Evolutionary conservation across 345 rosid genomes (phyloP), one percentile per base, ranked within the genome.

Genomic region (Cardamine occulta): DNA sequence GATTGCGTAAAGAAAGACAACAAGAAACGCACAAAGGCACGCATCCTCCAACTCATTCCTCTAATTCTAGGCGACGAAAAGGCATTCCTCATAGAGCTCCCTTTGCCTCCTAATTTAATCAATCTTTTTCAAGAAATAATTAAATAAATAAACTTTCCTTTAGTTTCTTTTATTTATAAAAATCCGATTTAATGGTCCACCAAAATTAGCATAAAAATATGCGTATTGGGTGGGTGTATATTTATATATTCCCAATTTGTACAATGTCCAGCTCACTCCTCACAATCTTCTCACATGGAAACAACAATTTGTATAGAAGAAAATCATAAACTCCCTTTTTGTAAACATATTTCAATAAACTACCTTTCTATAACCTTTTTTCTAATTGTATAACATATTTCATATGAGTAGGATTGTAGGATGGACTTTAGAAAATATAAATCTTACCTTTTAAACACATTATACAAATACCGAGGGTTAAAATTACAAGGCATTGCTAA

Each of bases 81-180:
- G 97, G 97, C 73, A 83, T 87, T 44, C 97, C 98, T 66, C 96
- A 79, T 34, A 82, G 98, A 68, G 93, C 98, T 57, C 95, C 98
- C 54, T 86, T 86, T 83, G 85, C 85, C 17, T 84, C 96, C 72
- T 92, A 80, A 77, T 64, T 32, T 74, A 44, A 59, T 67, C 62
- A 35, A 60, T 61, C 40, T 35, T 77, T 63, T 70, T 53, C 29
- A 73, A 14, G 31, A 66, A 57, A 45, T 14, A 29, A 21, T 1
- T 21, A 29, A 23, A 65, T 2, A 18, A 19, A 29, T 15, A 61
- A 45, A 9, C 11, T 13, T 70, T 47, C 32, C 18, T 63, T 66
- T 74, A 28, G 4, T 18, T 69, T 39, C 56, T 69, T 13, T 13
- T 35, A 24, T 17, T 28, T 49, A 13, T 9, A 4, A 7, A 10